Conservation (phyloP, 371 early-diverging fungal species). For the Smittium culicis region DNA sequence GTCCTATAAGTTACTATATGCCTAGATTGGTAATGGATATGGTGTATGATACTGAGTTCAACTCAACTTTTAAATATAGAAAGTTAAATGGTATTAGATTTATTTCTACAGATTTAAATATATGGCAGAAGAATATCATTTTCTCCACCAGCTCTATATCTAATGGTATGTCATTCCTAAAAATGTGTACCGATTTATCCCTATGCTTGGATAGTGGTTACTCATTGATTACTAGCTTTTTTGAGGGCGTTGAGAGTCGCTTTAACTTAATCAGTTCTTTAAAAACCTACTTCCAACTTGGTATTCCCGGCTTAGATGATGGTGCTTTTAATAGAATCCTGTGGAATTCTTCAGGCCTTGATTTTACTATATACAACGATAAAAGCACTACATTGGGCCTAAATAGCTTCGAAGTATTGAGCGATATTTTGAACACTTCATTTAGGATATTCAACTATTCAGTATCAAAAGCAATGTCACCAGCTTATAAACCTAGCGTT, state of each 20-base stretch:
- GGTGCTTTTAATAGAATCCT: not conserved
- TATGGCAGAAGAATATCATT: not conserved
- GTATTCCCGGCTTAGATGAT: not conserved
- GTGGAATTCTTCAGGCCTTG: not conserved
- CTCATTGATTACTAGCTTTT: not conserved
- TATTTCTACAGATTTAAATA: not conserved
- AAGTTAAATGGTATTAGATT: not conserved
- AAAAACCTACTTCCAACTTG: not conserved
- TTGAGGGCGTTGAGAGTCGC: not conserved
- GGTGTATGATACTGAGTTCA: not conserved
- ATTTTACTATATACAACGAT: not conserved
- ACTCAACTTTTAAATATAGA: not conserved
- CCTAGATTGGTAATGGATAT: not conserved
- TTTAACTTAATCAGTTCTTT: not conserved
- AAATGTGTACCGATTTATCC: not conserved
- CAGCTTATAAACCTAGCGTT: conserved; percentile 36
- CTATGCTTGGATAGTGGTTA: not conserved
- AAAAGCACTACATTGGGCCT: not conserved
- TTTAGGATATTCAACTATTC: not conserved
- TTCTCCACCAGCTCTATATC: not conserved
- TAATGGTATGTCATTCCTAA: not conserved
- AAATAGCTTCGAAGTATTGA: not conserved
- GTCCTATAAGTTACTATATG: not conserved
- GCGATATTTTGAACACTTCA: not conserved
- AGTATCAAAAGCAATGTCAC: conserved; percentile 8